These are phyloP conservation scores for Elsinoe ampelina DNA, from an alignment of 2,329 filamentous ascomycete species.

Conservation along the genomic window DNA sequence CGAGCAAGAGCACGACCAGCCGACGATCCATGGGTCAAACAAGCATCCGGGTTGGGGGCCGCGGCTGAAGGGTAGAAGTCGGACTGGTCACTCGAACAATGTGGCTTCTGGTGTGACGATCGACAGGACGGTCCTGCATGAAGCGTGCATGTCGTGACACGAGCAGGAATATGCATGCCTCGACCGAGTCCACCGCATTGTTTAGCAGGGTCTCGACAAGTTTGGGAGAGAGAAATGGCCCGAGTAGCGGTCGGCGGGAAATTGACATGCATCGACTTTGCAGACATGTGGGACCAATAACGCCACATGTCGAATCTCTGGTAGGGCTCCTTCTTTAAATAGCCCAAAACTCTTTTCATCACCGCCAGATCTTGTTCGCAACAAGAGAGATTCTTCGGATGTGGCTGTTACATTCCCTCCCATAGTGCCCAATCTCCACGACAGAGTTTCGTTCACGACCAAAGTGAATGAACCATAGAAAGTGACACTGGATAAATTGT, in stretches of 20 bases:
- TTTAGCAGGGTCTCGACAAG: not conserved
- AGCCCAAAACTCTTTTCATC: not conserved
- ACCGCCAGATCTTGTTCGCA: not conserved
- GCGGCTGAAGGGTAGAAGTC: not conserved
- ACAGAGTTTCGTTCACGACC: not conserved
- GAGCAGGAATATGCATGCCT: not conserved
- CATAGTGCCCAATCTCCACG: not conserved
- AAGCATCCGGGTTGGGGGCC: slow-evolving; percentile 11
- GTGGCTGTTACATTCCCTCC: slow-evolving; percentile 6
- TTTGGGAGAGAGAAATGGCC: not conserved
- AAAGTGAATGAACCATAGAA: not conserved
- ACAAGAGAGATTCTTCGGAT: not conserved
- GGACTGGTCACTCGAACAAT: not conserved
- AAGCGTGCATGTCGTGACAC: slow-evolving; percentile 7
- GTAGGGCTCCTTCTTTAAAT: slow-evolving; percentile 10
- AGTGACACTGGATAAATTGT: slow-evolving; percentile 6
- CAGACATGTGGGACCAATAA: not conserved
- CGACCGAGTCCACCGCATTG: not conserved
- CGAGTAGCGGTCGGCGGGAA: not conserved
- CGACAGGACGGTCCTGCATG: not conserved
- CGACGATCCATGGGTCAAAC: not conserved
- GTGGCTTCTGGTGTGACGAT: slow-evolving; percentile 1
- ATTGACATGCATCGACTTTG: not conserved
- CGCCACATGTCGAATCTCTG: slow-evolving; percentile 2
- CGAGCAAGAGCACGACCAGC: not conserved